Evolutionary conservation across 2,329 filamentous ascomycete species (phyloP).

Genomic region (Volutella citrinella): DNA sequence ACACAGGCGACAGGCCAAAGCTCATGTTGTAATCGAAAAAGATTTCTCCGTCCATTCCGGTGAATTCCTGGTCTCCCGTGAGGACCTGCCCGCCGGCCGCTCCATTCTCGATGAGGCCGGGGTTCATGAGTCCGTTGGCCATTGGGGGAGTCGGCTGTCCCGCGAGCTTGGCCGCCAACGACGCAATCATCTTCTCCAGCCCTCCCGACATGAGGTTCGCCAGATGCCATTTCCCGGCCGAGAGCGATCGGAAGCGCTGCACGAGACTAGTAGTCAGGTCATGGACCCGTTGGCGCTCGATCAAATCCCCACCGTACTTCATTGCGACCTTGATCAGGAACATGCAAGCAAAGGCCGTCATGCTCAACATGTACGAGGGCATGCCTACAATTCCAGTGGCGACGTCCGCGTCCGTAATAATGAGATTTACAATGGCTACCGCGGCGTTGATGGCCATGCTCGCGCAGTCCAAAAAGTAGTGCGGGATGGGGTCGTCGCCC

Average conservation of each 20-base stretch:
- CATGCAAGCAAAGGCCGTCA: constrained; percentile 52
- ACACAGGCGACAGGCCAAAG: constrained; percentile 26
- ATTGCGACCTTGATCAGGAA: constrained; percentile 47
- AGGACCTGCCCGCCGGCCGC: constrained; percentile 17
- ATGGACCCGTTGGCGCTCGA: constrained; percentile 37
- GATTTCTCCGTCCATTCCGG: constrained; percentile 23
- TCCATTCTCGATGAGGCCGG: constrained; percentile 14
- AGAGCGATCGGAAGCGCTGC: constrained; percentile 36
- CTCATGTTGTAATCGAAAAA: constrained; percentile 29
- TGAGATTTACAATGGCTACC: constrained; percentile 41
- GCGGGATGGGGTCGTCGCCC: constrained; percentile 29
- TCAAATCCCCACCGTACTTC: constrained; percentile 40
- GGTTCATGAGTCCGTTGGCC: constrained; percentile 4
- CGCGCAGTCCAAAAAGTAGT: constrained; percentile 33
- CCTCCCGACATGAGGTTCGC: constrained; percentile 47
- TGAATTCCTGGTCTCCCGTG: constrained; percentile 17
- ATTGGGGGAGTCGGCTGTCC: constrained; percentile 13
- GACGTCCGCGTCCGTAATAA: constrained; percentile 41
- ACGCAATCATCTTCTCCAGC: constrained; percentile 38
- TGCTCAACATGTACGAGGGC: constrained; percentile 49
- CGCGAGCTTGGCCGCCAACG: constrained; percentile 9
- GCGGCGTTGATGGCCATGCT: constrained; percentile 36
- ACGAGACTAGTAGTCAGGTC: constrained; percentile 39
- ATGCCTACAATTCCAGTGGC: constrained; percentile 40
- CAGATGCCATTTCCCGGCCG: constrained; percentile 44